Evolutionary conservation across 106 monocot genomes (phyloP), one percentile per base, ranked within the genome.

Genomic region (Vanilla planifolia): DNA sequence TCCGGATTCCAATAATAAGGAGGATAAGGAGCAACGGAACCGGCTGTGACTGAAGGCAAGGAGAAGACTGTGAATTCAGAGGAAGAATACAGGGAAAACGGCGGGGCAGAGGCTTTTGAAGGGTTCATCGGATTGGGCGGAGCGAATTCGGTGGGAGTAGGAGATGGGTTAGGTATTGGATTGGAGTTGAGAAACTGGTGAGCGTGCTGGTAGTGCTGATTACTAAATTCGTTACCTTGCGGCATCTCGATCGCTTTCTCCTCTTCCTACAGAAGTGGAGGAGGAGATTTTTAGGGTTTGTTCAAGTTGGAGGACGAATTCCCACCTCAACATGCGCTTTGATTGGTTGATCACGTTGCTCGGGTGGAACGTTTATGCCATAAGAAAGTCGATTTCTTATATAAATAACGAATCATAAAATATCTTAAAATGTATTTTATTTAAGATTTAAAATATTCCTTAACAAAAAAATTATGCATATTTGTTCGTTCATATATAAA

Each of bases 41-140:
- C 11, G 1, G 45, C 5, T 45, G n/a, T 5, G 16, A 63, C 16
- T n/a, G n/a, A n/a, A n/a, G n/a, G n/a, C n/a, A n/a, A n/a, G n/a
- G n/a, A n/a, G n/a, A n/a, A n/a, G n/a, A n/a, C n/a, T n/a, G 11
- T 17, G 35, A 48, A 33, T 16, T 45, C 8, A 39, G 78, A 26
- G 48, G 79, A 20, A 22, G 81, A 27, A 68, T 64, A 62, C 14
- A 45, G 39, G 59, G 76, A 74, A 47, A 78, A 85, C 24, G 89
- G 80, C 40, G 84, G 84, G 16, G 89, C 80, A 27, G 89, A 85
- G 68, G 89, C 89, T 66, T 67, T 41, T 19, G 66, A n/a, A 10
- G 50, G 56, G 23, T 71, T 65, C 48, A 61, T 62, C 37, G 63
- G 61, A 56, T 70, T 20, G 10, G 57, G 1, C 19, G 35, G 68